Percentiles rank a stretch among this genome's conserved stretches.
Conservation (phyloP, 2,329 filamentous ascomycete species). For the Beauveria caledonica region DNA sequence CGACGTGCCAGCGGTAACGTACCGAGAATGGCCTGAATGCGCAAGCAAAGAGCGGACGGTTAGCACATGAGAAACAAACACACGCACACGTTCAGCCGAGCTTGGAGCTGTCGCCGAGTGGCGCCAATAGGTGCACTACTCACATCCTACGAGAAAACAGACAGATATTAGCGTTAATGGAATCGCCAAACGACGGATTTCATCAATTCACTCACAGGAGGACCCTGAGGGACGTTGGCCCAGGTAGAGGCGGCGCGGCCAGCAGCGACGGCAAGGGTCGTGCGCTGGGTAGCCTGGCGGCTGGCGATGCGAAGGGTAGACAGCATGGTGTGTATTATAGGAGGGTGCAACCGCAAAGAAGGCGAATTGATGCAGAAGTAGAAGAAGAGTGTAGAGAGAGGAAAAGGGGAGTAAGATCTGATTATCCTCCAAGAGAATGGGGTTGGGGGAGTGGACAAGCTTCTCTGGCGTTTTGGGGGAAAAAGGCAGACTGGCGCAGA, state of each 20-base stretch:
- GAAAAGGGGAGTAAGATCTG: not conserved
- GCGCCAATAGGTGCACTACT: conserved; percentile 17
- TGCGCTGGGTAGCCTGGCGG: conserved; percentile 38
- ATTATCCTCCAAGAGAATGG: not conserved
- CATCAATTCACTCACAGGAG: conserved; percentile 59
- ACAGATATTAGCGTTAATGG: conserved; percentile 14
- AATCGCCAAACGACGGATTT: not conserved
- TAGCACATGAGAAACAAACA: conserved; percentile 9
- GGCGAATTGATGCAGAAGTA: conserved; percentile 9
- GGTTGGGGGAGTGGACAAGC: not conserved
- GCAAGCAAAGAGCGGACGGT: not conserved
- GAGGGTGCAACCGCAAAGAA: not conserved
- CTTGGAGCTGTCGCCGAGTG: conserved; percentile 12
- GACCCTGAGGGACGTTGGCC: conserved; percentile 86
- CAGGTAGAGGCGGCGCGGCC: conserved; percentile 67
- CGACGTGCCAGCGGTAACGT: conserved; percentile 22
- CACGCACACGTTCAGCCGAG: conserved; percentile 18
- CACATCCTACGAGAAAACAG: conserved; percentile 26
- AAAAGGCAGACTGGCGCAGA: not conserved
- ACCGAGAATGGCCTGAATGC: conserved; percentile 65
- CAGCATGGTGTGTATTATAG: conserved; percentile 39
- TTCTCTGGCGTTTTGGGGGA: not conserved
- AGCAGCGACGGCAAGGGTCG: conserved; percentile 32
- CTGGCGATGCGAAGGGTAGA: conserved; percentile 46
- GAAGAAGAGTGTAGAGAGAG: conserved; percentile 1